Conservation (phyloP, 345 rosid species). For the Euphorbia peplus region DNA sequence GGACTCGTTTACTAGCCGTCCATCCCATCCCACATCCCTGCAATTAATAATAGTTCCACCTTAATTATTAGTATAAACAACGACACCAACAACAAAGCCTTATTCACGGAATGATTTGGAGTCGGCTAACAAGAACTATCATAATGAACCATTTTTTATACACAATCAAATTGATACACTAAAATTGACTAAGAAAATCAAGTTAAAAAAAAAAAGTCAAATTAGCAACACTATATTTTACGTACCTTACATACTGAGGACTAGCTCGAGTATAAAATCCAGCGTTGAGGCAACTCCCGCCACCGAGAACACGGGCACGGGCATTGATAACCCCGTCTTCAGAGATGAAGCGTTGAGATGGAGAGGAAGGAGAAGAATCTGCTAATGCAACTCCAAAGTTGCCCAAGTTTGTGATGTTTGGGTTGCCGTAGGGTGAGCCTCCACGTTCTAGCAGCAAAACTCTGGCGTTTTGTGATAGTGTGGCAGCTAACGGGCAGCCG, state of each 20-base stretch:
- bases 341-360: conserved; percentile 30
- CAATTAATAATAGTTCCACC: background rate
- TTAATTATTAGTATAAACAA: background rate
- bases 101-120: no score
- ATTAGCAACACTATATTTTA: no score
- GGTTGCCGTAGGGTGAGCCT: conserved; percentile 29
- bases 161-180: no score
- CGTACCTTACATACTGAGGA: conserved; percentile 11
- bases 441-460: conserved; percentile 30
- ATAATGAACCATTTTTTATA: no score
- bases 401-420: conserved; percentile 21
- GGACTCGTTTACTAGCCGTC: conserved; percentile 19
- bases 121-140: no score
- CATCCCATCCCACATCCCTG: conserved; percentile 22
- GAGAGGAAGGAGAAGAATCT: conserved; percentile 21
- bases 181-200: no score
- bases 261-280: conserved; percentile 22
- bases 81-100: background rate
- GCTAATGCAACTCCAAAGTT: conserved; percentile 25
- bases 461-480: conserved; percentile 27
- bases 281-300: conserved; percentile 22
- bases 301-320: conserved; percentile 27
- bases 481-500: conserved; percentile 30
- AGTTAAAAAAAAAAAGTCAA: no score
- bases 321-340: conserved; percentile 28